Evolutionary conservation across 1,284 basidiomycete genomes (phyloP), one percentile per base, ranked within the genome.

Genomic region (Sanguinoderma infundibulare): DNA sequence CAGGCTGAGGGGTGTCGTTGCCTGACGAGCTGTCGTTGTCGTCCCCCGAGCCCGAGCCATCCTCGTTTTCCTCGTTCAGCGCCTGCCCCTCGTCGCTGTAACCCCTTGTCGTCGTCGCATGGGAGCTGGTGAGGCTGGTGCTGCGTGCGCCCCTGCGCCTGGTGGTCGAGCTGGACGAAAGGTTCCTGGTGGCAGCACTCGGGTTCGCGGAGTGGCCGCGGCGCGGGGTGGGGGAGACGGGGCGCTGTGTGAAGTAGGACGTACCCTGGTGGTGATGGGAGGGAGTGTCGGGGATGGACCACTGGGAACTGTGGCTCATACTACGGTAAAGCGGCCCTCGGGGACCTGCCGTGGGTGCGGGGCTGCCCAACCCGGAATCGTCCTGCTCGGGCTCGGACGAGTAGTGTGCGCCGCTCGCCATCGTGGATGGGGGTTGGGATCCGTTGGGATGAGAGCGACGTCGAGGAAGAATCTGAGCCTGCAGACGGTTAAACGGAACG

Each of bases 201-300:
- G 53, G 42, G 54, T 53, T 75, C 32, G 79, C 69, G 26, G 81
- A 73, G 32, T 79, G 79, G 60, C 72, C 69, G 44, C 77, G 78
- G 53, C 78, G 74, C 42, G 74, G 63, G 58, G 76, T 67, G 12
- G 81, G 77, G 15, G 79, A 78, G n/a, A 77, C 69, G 6, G 81
- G 74, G 51, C 81, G 78, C 67, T 53, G 73, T 65, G 50, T 75
- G 69, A 82, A 87, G 73, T 90, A 89, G 4, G 89, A 89, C 8
- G 87, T 87, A 55, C 87, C 89, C 69, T 87, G 84, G 64, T 85
- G 78, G 71, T 87, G 86, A 69, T 89, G 87, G n/a, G 77, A 78
- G 24, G 86, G 85, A 8, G 84, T 83, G 32, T 87, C 85, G 26
- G 75, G 71, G 12, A 78, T 72, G 12, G 84, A 85, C 83, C 84